Percentiles rank a stretch among this genome's conserved stretches.
Evolutionary conservation across 768 basidiomycete species (phyloP).

Genomic region (Mycena alexandri): DNA sequence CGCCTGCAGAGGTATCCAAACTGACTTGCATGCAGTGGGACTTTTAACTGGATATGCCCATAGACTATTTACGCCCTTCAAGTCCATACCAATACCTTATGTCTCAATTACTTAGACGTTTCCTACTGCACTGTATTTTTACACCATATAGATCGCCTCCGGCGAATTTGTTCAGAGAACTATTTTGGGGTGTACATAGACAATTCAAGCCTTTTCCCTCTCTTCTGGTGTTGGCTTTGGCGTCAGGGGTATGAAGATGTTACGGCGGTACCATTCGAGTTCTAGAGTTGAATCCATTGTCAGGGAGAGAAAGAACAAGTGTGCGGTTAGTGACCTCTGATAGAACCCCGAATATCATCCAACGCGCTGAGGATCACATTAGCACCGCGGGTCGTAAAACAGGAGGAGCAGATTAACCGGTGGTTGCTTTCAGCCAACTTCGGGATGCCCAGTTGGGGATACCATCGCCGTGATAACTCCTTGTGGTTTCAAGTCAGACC

Average conservation of each 20-base stretch:
- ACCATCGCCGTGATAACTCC: slow-evolving; percentile 86
- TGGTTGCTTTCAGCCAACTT: slow-evolving; percentile 59
- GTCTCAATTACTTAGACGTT: too few relatives aligned
- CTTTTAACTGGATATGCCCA: slow-evolving; percentile 53
- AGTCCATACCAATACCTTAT: too few relatives aligned
- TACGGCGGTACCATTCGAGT: slow-evolving; percentile 82
- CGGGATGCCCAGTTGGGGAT: slow-evolving; percentile 55
- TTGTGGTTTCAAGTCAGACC: slow-evolving; percentile 43
- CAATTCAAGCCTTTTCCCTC: slow-evolving; percentile 9
- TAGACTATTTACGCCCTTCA: neutral
- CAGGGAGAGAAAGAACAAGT: neutral
- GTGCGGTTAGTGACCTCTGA: slow-evolving; percentile 62
- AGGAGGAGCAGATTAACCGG: slow-evolving; percentile 57
- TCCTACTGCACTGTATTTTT: too few relatives aligned
- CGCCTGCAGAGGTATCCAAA: too few relatives aligned
- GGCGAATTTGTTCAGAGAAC: too few relatives aligned
- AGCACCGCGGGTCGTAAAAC: slow-evolving; percentile 1
- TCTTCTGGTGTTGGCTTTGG: slow-evolving; percentile 6
- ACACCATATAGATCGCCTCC: too few relatives aligned
- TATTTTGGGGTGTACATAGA: neutral
- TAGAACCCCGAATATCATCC: slow-evolving; percentile 84
- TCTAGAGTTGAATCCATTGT: slow-evolving; percentile 56
- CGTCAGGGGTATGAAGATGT: slow-evolving; percentile 69
- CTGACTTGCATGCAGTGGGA: slow-evolving; percentile 72
- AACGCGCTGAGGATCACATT: slow-evolving; percentile 67